Percentiles rank a stretch among this genome's conserved stretches.
phyloP scores from a whole-genome alignment of 352 stramenopile species.

The Pythium rishiriense region DNA sequence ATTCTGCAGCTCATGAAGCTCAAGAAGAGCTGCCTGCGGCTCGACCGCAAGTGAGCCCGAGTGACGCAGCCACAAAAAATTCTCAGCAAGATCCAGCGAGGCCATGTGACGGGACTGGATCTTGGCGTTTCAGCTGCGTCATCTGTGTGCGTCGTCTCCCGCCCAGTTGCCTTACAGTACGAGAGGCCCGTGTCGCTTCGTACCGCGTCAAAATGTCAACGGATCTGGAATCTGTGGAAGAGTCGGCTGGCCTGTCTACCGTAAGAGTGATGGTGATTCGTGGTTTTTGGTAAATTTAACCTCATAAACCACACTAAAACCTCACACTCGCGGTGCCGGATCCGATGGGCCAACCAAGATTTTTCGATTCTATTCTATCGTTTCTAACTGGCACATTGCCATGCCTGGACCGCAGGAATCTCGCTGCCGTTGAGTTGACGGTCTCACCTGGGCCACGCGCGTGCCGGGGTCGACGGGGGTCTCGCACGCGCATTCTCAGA shows the following conservation, averaged over 20 bases:
- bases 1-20: conserved; percentile 65
- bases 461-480: not conserved
- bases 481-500: conserved; percentile 1
- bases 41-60: conserved; percentile 25
- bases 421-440: not conserved
- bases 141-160: not conserved
- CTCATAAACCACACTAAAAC: not conserved
- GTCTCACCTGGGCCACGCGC: not conserved
- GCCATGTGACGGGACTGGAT: not conserved
- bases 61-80: not conserved
- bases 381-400: not conserved
- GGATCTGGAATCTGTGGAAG: not conserved
- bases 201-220: not conserved
- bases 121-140: not conserved
- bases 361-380: conserved; percentile 10
- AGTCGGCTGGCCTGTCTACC: not conserved
- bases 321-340: not conserved
- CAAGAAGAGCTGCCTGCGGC: conserved; percentile 55
- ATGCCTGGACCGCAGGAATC: conserved; percentile 2
- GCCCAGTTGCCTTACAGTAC: not conserved
- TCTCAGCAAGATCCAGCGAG: too few relatives aligned
- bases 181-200: not conserved
- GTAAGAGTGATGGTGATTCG: not conserved
- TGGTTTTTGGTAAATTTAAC: conserved; percentile 6
- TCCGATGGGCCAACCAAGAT: conserved; percentile 3